These are phyloP conservation scores for Tricholoma sp. DNA, from an alignment of 768 basidiomycete species.

Conservation along the genomic window DNA sequence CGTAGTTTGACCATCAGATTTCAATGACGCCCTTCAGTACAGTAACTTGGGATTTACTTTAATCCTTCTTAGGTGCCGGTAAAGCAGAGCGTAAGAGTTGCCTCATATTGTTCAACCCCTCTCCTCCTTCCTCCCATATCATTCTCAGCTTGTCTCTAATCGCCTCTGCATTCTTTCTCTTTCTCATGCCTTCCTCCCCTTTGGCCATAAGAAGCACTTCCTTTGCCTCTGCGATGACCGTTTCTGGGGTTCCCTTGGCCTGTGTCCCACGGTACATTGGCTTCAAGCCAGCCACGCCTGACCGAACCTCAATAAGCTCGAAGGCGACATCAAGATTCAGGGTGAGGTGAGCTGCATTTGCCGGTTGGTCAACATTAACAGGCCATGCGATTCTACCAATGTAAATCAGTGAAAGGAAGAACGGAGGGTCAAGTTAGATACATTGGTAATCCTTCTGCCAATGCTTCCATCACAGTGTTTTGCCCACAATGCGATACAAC, in stretches of 20 bases:
- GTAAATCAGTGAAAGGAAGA: not conserved
- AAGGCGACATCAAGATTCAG: conserved; percentile 15
- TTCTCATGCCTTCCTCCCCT: not conserved
- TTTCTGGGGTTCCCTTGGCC: conserved; percentile 11
- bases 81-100: not conserved
- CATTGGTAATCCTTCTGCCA: conserved; percentile 17
- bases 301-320: conserved; percentile 16
- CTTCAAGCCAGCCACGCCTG: conserved; percentile 10
- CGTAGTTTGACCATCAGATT: too few relatives aligned
- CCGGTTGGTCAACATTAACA: conserved; percentile 16
- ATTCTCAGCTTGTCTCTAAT: not conserved
- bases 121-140: not conserved
- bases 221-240: conserved; percentile 11
- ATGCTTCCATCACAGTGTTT: conserved; percentile 17
- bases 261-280: conserved; percentile 5
- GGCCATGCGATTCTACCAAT: conserved; percentile 18
- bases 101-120: not conserved
- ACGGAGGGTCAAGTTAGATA: not conserved
- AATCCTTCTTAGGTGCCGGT: too few relatives aligned
- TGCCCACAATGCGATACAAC: conserved; percentile 19
- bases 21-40: too few relatives aligned
- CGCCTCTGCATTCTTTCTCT: not conserved
- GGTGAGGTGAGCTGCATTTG: conserved; percentile 10
- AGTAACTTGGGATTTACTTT: too few relatives aligned
- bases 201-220: not conserved